Evolutionary conservation across 73 alveolate species (phyloP), one percentile per base, ranked within the genome.

Genomic region (Paramecium sexaurelia): DNA sequence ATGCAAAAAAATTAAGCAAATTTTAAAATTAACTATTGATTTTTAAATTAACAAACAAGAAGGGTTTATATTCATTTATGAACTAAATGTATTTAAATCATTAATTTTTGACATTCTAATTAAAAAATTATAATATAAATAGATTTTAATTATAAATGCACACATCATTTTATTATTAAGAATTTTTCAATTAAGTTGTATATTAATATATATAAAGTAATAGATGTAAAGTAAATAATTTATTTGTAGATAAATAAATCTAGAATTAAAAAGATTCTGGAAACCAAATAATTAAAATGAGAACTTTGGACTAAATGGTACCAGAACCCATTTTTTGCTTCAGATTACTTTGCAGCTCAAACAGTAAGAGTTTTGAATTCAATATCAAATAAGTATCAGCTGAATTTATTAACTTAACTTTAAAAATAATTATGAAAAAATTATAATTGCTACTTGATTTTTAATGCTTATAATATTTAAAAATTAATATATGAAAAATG

Each of bases 191-290:
- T n/a, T n/a, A n/a, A n/a, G n/a, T n/a, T n/a, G n/a, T n/a, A n/a
- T n/a, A n/a, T n/a, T n/a, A 96, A 94, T 71, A 55, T 97, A 39
- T 97, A 96, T 87, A 91, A 96, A 47, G 98, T 97, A 71, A 95
- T 97, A 96, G 99, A 97, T 87, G 91, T 95, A 73, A 94, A 96
- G 61, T 89, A 97, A n/a, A n/a, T n/a, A n/a, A n/a, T n/a, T n/a
- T n/a, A n/a, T n/a, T n/a, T n/a, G n/a, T n/a, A 98, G 99, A 68
- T 69, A 96, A 27, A 96, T 98, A 67, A 99, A 97, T 92, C 87
- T 97, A 84, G 99, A 99, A 1, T 94, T 97, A 35, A 94, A 99
- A 20, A 94, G 96, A 87, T 75, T 95, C 55, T 95, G 97, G 95
- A 73, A 92, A 56, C 95, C 95, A 69, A 98, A 96, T 67, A 96